A percentile compares a stretch with the other conserved stretches of the same genome.
These are phyloP conservation scores for Torulaspora globosa DNA, from an alignment of 1,139 yeast species.

Conservation along the genomic window DNA sequence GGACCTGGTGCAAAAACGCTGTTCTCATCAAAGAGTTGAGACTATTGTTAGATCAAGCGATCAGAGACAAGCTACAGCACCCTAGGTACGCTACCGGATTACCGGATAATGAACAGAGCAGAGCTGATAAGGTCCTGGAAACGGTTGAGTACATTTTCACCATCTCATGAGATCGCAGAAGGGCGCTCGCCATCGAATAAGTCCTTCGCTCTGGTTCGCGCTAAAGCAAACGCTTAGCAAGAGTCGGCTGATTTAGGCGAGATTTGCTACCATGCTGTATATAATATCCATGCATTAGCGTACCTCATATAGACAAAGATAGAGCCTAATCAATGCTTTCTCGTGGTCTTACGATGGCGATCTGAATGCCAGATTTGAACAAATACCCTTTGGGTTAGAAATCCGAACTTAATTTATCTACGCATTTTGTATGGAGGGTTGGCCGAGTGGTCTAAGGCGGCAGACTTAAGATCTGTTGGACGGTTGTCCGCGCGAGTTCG, in stretches of 20 bases:
- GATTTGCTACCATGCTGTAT: neutral
- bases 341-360: no score
- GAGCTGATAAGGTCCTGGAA: slow-evolving; percentile 9
- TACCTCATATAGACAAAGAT: neutral
- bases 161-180: slow-evolving; percentile 2
- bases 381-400: no score
- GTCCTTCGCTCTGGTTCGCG: no score
- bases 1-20: slow-evolving; percentile 93
- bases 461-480: slow-evolving; percentile 32
- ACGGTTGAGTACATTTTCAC: slow-evolving; percentile 10
- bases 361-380: no score
- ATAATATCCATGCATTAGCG: neutral
- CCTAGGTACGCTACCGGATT: slow-evolving; percentile 30
- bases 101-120: neutral
- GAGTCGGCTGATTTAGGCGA: no score
- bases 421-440: slow-evolving; percentile 27
- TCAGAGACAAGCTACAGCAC: slow-evolving; percentile 53
- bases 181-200: no score
- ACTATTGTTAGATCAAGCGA: slow-evolving; percentile 58
- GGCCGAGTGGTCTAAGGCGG: slow-evolving; percentile 39
- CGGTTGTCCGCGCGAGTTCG: slow-evolving; percentile 75
- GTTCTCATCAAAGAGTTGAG: slow-evolving; percentile 73
- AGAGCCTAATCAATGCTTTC: neutral
- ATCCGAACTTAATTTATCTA: neutral
- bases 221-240: no score